A percentile compares a stretch with the other conserved stretches of the same genome.
phyloP scores from a whole-genome alignment of 371 early-diverging fungal genomes.

The Mucor velutinosus region DNA sequence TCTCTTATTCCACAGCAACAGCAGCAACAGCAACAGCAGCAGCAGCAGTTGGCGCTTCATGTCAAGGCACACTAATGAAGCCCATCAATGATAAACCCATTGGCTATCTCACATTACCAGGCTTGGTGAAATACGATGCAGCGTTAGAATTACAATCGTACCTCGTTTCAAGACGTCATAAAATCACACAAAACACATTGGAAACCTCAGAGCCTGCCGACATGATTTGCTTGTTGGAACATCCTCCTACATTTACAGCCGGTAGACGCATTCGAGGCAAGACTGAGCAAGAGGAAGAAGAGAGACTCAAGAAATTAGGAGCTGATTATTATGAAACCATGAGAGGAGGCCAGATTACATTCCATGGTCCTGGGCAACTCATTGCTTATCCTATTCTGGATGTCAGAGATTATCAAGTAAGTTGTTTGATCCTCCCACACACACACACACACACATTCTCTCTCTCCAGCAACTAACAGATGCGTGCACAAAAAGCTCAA shows the following conservation, averaged over 20 bases:
- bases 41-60: background rate
- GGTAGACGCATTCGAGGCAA: slow-evolving; percentile 82
- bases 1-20: background rate
- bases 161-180: slow-evolving; percentile 53
- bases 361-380: slow-evolving; percentile 97
- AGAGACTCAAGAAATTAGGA: slow-evolving; percentile 59
- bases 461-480: too few species aligned
- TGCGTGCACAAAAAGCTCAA: slow-evolving; percentile 65
- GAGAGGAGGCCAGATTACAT: slow-evolving; percentile 95
- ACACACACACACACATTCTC: too few species aligned
- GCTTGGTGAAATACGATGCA: slow-evolving; percentile 50
- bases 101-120: slow-evolving; percentile 22
- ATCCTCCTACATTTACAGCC: slow-evolving; percentile 89
- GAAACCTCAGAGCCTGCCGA: slow-evolving; percentile 37
- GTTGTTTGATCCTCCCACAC: background rate
- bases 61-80: slow-evolving; percentile 1
- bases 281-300: slow-evolving; percentile 54
- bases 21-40: background rate
- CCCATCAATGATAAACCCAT: slow-evolving; percentile 22
- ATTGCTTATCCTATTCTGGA: slow-evolving; percentile 94
- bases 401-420: slow-evolving; percentile 66
- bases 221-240: slow-evolving; percentile 82
- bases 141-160: slow-evolving; percentile 60
- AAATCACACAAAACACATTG: slow-evolving; percentile 16
- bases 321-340: slow-evolving; percentile 82